Percentiles rank a stretch among this genome's conserved stretches.
Conservation (phyloP, 2,329 filamentous ascomycete genomes). For the Gremmenia infestans region DNA sequence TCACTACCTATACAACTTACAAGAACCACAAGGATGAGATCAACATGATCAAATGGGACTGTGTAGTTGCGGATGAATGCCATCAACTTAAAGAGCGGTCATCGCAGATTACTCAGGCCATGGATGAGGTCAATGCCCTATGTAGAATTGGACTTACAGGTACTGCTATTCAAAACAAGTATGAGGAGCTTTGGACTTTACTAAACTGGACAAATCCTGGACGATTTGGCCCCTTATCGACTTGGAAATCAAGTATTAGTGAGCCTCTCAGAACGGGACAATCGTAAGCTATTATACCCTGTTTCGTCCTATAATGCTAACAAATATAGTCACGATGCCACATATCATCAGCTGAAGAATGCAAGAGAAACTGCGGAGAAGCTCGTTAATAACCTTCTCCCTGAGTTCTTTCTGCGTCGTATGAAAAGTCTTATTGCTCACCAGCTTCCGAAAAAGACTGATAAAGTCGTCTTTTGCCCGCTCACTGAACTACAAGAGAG, state of each 20-base stretch:
- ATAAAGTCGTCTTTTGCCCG: conserved; percentile 91
- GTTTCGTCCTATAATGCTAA: conserved; percentile 4
- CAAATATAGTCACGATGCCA: conserved; percentile 65
- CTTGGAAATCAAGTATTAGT: conserved; percentile 76
- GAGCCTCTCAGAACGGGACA: conserved; percentile 81
- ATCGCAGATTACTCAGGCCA: conserved; percentile 75
- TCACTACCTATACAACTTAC: conserved; percentile 93
- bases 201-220: conserved; percentile 96
- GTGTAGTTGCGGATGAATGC: conserved; percentile 90
- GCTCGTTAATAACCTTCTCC: conserved; percentile 80
- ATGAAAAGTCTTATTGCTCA: conserved; percentile 91
- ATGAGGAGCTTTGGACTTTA: conserved; percentile 94
- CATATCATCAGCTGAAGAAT: conserved; percentile 71
- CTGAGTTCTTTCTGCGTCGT: conserved; percentile 82
- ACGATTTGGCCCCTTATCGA: conserved; percentile 57
- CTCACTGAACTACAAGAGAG: conserved; percentile 74
- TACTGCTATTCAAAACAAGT: conserved; percentile 96
- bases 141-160: conserved; percentile 92
- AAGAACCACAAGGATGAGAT: conserved; percentile 67
- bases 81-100: conserved; percentile 78
- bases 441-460: conserved; percentile 90
- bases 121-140: conserved; percentile 85
- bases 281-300: conserved; percentile 39
- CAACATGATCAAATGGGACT: conserved; percentile 89
- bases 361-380: conserved; percentile 79